A percentile compares a stretch with the other conserved stretches of the same genome.
Conservation (phyloP, 2,329 filamentous ascomycete genomes). For the Aspergillus japonicus region DNA sequence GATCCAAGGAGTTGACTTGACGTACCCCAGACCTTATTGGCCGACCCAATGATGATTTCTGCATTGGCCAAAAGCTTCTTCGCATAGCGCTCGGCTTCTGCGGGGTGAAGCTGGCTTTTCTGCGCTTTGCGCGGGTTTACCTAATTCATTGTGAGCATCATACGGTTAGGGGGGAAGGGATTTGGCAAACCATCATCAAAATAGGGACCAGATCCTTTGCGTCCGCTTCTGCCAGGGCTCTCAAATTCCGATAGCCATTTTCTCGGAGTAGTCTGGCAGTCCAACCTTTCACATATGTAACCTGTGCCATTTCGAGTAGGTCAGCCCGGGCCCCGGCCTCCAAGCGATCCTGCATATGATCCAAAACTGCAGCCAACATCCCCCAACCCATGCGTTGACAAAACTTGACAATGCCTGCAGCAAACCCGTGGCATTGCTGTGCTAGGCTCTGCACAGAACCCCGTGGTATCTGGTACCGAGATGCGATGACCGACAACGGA, state of each 20-base stretch:
- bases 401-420: constrained; percentile 76
- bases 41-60: constrained; percentile 65
- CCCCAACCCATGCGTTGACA: constrained; percentile 76
- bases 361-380: constrained; percentile 67
- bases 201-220: constrained; percentile 67
- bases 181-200: constrained; percentile 61
- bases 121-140: constrained; percentile 64
- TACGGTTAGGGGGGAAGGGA: neutral
- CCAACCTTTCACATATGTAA: constrained; percentile 73
- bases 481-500: constrained; percentile 67
- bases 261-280: constrained; percentile 75
- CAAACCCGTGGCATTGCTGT: constrained; percentile 75
- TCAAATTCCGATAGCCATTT: constrained; percentile 69
- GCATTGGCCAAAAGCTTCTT: constrained; percentile 67
- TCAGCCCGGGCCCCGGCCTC: constrained; percentile 71
- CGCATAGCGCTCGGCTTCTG: constrained; percentile 60
- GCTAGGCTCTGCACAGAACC: constrained; percentile 70
- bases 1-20: neutral
- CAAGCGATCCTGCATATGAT: constrained; percentile 73
- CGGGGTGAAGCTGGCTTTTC: constrained; percentile 52
- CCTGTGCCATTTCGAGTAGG: constrained; percentile 67
- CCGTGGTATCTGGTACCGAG: constrained; percentile 68
- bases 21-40: constrained; percentile 65
- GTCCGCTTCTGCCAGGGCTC: constrained; percentile 67
- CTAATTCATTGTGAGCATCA: constrained; percentile 34